Evolutionary conservation across 2,329 filamentous ascomycete genomes (phyloP).

Genomic region (Monilinia aucupariae): DNA sequence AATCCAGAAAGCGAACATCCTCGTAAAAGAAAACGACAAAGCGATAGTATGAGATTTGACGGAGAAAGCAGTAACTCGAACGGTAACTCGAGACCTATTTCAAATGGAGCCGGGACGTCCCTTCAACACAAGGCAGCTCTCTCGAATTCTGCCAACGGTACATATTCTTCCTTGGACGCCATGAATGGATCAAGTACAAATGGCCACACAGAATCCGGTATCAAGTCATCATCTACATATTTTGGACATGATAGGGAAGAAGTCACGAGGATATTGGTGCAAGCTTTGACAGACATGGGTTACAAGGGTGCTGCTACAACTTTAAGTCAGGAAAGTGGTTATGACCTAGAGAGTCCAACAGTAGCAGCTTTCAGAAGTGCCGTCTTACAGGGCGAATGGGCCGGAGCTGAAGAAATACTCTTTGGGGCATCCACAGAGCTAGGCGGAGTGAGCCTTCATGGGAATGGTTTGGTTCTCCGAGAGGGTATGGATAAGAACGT

Average conservation of each 20-base stretch:
- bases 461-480: conserved; percentile 65
- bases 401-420: conserved; percentile 75
- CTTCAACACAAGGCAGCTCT: conserved; percentile 41
- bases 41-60: conserved; percentile 58
- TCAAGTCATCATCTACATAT: conserved; percentile 45
- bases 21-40: conserved; percentile 54
- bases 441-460: conserved; percentile 40
- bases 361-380: conserved; percentile 82
- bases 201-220: conserved; percentile 24
- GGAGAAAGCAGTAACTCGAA: conserved; percentile 50
- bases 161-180: conserved; percentile 41
- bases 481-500: conserved; percentile 68
- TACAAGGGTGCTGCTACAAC: conserved; percentile 71
- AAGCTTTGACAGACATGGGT: conserved; percentile 82
- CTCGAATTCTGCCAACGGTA: conserved; percentile 43
- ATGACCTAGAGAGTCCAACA: conserved; percentile 75
- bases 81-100: conserved; percentile 47
- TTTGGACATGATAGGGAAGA: conserved; percentile 88
- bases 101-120: conserved; percentile 49
- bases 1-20: conserved; percentile 34
- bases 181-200: conserved; percentile 48
- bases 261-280: conserved; percentile 86
- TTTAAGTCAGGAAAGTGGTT: conserved; percentile 77
- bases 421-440: conserved; percentile 47
- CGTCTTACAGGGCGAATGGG: conserved; percentile 75